Conservation (phyloP, 2,329 filamentous ascomycete species). For the Venturia carpophila region DNA sequence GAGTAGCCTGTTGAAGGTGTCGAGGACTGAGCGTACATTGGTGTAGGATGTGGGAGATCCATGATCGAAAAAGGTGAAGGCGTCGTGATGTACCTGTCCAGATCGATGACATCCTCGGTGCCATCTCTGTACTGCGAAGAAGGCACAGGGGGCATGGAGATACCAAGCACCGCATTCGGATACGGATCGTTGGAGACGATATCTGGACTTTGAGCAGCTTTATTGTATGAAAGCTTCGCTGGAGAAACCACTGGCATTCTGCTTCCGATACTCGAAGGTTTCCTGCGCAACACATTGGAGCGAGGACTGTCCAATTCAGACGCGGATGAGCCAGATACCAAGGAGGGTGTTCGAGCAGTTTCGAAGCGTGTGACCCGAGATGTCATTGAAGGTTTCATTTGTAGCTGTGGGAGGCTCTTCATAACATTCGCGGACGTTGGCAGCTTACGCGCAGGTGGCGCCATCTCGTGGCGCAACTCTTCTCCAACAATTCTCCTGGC, state of each 20-base stretch:
- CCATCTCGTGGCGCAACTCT: conserved; percentile 16
- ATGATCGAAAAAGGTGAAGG: conserved; percentile 54
- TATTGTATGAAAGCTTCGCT: conserved; percentile 30
- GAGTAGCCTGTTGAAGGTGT: conserved; percentile 70
- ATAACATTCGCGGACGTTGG: conserved; percentile 9
- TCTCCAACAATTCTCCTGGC: conserved; percentile 9
- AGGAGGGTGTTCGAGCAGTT: conserved; percentile 35
- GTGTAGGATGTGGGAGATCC: conserved; percentile 58
- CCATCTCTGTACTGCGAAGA: conserved; percentile 15
- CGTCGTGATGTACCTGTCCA: conserved; percentile 24
- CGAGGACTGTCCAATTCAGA: conserved; percentile 40
- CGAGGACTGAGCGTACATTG: conserved; percentile 54
- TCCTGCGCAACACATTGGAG: conserved; percentile 37
- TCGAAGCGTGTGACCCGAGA: conserved; percentile 22
- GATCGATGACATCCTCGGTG: conserved; percentile 21
- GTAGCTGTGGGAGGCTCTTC: conserved; percentile 3
- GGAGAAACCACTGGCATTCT: conserved; percentile 29
- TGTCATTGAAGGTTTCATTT: conserved; percentile 9
- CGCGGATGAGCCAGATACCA: conserved; percentile 41
- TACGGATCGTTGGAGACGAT: conserved; percentile 33
- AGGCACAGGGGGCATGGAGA: conserved; percentile 32
- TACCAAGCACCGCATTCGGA: conserved; percentile 37
- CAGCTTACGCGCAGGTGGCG: conserved; percentile 1
- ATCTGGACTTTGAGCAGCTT: conserved; percentile 25
- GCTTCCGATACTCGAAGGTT: conserved; percentile 37